Base-by-base conservation (phyloP, 306 rosid species). In the Carpinus viminea region DNA sequence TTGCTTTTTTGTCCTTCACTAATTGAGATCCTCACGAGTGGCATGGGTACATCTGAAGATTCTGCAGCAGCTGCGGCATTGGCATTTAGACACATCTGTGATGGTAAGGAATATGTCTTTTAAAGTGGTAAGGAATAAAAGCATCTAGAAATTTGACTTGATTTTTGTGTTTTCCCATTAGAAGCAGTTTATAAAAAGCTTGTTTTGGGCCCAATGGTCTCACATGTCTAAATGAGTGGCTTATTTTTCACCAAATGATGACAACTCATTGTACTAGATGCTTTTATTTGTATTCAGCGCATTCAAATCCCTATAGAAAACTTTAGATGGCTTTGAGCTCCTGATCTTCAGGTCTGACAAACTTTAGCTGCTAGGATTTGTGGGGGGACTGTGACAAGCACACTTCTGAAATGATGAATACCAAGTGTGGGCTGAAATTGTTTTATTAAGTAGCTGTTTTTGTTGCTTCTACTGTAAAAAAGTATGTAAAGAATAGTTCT, bases 31-130 rank as follows among this genome's bases (percentile, higher is more conserved):
- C 90, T 96, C 86, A 90, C 91, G 98, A 91, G 87, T 84, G 96
- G 96, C 83, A 93, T 96, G 98, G 88, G 97, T 76, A 86, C 89
- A 81, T 93, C 99, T 20, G 98, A 93, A 79, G 98, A 93, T 72
- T 91, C 91, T 71, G 99, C 99, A 55, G 98, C 99, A 1, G 99
- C 98, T 78, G 99, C 99, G 4, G 97, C 99, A 70, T 70, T 96
- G 85, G 99, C 97, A 13, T 93, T 96, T 81, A 90, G 91, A 77
- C 98, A 96, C 83, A 93, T 96, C 75, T 96, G 98, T 86, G 96
- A 93, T 79, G 99, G 99, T 96, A 89, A 71, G 73, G 38, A 36
- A 79, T 68, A 69, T 43, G 73, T 83, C 73, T 47, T 81, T 21
- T 70, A 46, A 74, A 78, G 77, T 77, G 34, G 34, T 31, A 31